Evolutionary conservation across 2,329 filamentous ascomycete genomes (phyloP), one percentile per base, ranked within the genome.

Genomic region (Stemphylium lycopersici): DNA sequence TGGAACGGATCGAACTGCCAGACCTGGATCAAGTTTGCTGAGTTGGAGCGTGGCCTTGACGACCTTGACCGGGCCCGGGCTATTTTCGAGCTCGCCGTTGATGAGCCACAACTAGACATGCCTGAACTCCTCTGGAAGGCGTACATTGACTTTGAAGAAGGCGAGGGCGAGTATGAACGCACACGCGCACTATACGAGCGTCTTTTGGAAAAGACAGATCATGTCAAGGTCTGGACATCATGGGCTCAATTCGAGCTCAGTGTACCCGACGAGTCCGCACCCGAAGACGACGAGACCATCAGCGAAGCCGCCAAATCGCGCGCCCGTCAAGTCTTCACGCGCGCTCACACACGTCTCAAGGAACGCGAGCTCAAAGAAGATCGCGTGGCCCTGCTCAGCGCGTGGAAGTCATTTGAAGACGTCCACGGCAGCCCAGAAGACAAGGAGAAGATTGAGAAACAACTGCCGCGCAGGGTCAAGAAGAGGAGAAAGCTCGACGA

Each of bases 211-310:
- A 97, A 96, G 86, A 96, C 95, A n/a, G 89, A 95, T 70, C 95
- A 99, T 72, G 92, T 97, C 81, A 99, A 98, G 81, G 95, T 99
- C 56, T 99, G 95, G 95, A 96, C 95, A 76, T 93, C 90, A 75
- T 99, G 93, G 78, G 95, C 95, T n/a, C 90, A 96, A 75, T 98
- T 99, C 71, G 95, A 99, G 77, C 91, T 98, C 79, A 93, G 95
- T 73, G 87, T 96, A 0, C 91, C 92, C 39, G 92, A 96, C 16
- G 85, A 86, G 47, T 85, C 89, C 37, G 87, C 82, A 3, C 78
- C 80, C 10, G 62, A 63, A 12, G 62, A 67, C 24, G 80, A 84
- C 16, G 76, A 76, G 37, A 79, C 82, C 2, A 84, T 96, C 69
- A 91, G 89, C 76, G 91, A 95, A 18, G 88, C 88, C 55, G 92